Conservation (phyloP, 306 rosid species). For the Gastrolobium villosum region DNA sequence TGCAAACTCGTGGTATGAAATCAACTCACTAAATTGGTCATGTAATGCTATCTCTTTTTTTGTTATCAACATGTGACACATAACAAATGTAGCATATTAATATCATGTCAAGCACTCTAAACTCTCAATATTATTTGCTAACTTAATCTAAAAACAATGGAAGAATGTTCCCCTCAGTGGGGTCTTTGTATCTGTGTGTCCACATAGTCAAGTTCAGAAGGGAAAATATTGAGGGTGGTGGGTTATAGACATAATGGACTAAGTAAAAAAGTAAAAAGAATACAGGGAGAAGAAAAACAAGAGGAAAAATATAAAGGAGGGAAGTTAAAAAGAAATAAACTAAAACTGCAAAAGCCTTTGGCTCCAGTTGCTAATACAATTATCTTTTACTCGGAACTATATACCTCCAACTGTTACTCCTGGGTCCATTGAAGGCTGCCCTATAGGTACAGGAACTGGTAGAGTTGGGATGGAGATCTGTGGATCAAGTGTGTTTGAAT, state of each 20-base stretch:
- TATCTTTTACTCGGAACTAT: constrained; percentile 41
- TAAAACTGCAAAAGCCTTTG: constrained; percentile 8
- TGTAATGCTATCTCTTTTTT: constrained; percentile 1
- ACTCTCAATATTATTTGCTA: constrained; percentile 2
- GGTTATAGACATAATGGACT: neutral
- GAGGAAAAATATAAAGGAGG: constrained; percentile 1
- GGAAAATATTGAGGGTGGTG: constrained; percentile 20
- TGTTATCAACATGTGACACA: constrained; percentile 18
- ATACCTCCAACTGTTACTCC: constrained; percentile 66
- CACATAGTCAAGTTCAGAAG: constrained; percentile 1
- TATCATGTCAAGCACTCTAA: constrained; percentile 22
- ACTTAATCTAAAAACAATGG: neutral
- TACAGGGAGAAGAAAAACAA: constrained; percentile 22
- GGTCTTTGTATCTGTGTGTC: neutral
- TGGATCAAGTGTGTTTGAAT: constrained; percentile 64
- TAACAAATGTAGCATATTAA: constrained; percentile 3
- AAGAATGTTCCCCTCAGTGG: no score
- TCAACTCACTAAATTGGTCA: constrained; percentile 33
- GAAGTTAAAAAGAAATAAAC: constrained; percentile 16
- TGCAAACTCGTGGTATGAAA: neutral
- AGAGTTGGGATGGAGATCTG: constrained; percentile 61
- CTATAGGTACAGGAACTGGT: constrained; percentile 60
- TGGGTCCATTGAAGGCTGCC: constrained; percentile 64
- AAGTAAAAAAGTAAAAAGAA: neutral
- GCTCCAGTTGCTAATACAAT: constrained; percentile 35